Base-by-base conservation (phyloP, 1,139 yeast species). In the Geotrichum citri-aurantii region DNA sequence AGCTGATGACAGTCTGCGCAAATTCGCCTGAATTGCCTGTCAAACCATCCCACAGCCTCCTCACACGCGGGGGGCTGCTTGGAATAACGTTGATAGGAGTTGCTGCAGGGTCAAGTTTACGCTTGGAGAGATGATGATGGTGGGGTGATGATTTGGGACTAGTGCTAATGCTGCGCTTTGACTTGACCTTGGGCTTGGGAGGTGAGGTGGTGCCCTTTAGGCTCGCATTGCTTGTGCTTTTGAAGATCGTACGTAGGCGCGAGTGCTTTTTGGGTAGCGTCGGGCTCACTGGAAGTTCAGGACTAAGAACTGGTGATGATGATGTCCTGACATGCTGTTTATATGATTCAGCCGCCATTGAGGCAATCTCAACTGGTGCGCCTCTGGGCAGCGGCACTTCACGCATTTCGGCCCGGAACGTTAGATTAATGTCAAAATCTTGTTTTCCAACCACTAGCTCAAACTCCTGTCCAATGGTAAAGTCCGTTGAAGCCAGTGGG, bases 21-120 rank as follows among this genome's bases (percentile, higher is more conserved):
- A 89, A 91, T 52, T 96, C 89, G 1, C 98, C 98, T 68, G 88
- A 92, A 48, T 77, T 78, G 1, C 97, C 97, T 63, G 87, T 78
- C 60, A 80, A 75, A 40, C 68, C 66, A 19, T 67, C 65, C 76
- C 76, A 73, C 1, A 31, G 33, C 42, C 48, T 54, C 42, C 63
- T 51, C 26, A 58, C 31, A 54, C 56, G 44, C 56, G 57, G 56
- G 57, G 52, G 51, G 12, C 7, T n/a, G 8, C 11, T 42, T 44
- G 50, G 26, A n/a, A 37, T 37, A n/a, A 37, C 44, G 14, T 17
- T 37, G 14, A 37, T 37, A n/a, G 44, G 21, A n/a, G 44, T n/a
- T 17, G 44, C 17, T 37, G 17, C 1, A 8, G 44, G 19, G 19
- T 19, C n/a, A n/a, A 21, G 5, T n/a, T 23, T 48, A 3, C 29